Base-by-base conservation (phyloP, 768 basidiomycete genomes). In the Mycena venus region DNA sequence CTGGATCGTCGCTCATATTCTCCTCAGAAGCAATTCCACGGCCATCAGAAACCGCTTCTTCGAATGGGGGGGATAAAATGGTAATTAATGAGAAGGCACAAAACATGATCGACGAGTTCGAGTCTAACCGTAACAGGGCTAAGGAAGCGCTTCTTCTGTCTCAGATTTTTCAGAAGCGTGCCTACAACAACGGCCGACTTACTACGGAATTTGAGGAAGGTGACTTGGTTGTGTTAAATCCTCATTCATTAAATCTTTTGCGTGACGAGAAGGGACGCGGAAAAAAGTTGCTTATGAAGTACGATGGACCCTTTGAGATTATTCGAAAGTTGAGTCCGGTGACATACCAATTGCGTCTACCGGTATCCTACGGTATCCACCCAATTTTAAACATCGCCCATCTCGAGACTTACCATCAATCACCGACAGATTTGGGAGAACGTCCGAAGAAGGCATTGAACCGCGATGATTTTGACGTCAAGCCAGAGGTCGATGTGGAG, bases 331-430 rank as follows among this genome's bases (percentile, higher is more conserved):
- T 82, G 3, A 77, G 72, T 51, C 78, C 77, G 4, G 62, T 77
- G 2, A 73, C 73, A 21, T 80, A 79, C 51, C 74, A 67, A 11
- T 17, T 79, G 5, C n/a, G 71, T 1, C 9, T 80, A 32, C 71
- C 68, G 9, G 68, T 70, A 8, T 75, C 73, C 2, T 81, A 79
- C 64, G 65, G 73, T 0, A 75, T 76, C 19, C 74, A 78, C 21
- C 70, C 74, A 6, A 74, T 81, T 8, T 9, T 81, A 2, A 80
- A 81, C 53, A 75, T 79, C 8, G 55, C 60, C 7, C 80, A 82
- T 51, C 68, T 82, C 3, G 55, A 74, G 10, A 32, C 49, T 7
- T 82, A 80, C 51, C 34, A 61, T 2, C 17, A 47, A 23, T 79
- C 77, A 1, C 75, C 76, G 2, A 2, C 25, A 0, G 60, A 73